phyloP scores from a whole-genome alignment of 2,329 filamentous ascomycete genomes.

The Madurella fahalii region DNA sequence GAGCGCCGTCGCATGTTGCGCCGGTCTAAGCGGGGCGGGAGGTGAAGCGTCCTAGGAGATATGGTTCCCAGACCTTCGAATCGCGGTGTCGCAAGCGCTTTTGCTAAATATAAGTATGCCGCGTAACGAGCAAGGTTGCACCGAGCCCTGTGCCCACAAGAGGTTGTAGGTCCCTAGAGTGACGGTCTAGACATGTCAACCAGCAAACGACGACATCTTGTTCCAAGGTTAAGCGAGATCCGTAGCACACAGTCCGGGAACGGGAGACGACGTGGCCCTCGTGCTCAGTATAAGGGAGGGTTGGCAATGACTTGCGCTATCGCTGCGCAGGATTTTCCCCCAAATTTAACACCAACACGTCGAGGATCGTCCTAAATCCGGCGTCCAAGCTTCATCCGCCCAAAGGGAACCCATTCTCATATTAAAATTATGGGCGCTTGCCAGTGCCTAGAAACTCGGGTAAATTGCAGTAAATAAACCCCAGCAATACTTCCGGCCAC shows the following conservation, averaged over 20 bases:
- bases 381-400: background rate
- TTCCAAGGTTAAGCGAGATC: no score
- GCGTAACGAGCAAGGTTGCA: no score
- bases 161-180: no score
- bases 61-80: background rate
- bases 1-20: conserved; percentile 4
- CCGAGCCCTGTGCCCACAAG: no score
- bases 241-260: no score
- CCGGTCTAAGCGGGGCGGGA: background rate
- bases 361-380: conserved; percentile 1
- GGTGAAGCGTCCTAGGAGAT: background rate
- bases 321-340: conserved; percentile 1
- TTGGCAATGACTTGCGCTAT: background rate
- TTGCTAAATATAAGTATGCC: no score
- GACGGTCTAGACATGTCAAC: no score
- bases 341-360: conserved; percentile 3
- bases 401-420: conserved; percentile 4
- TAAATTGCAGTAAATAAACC: conserved; percentile 15
- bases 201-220: no score
- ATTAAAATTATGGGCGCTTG: conserved; percentile 10
- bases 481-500: conserved; percentile 4
- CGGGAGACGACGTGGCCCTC: background rate
- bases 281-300: background rate
- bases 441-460: conserved; percentile 15
- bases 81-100: no score